Evolutionary conservation across 176 grass and related monocot species (phyloP), one percentile per base, ranked within the genome.

Genomic region (Rhynchospora breviuscula): DNA sequence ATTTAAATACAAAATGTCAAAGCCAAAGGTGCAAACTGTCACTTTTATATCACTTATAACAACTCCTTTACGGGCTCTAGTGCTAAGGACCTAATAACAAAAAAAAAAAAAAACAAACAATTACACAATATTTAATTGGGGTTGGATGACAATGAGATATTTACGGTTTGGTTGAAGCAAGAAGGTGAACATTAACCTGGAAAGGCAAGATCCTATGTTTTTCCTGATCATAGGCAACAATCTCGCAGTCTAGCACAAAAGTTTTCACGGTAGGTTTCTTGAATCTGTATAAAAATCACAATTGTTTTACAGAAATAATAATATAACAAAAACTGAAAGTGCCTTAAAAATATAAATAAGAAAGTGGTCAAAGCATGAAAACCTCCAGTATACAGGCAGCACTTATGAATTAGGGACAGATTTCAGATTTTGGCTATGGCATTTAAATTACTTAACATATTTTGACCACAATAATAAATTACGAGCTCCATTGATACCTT

Each of bases 11-110:
- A 99, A 88, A 90, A 99, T 99, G 81, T 99, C 96, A 88, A 98
- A 99, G 56, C 84, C 96, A 90, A 89, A 99, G 59, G 96, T 95
- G 65, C 96, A 99, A 52, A 99, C 93, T 81, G 91, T 85, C 12
- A 99, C 93, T 90, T 99, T 99, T 87, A 99, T 99, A 87, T 95
- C 93, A 86, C 90, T 93, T 88, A 99, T 84, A 68, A 92, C 85
- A 88, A 99, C 93, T 87, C 89, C 96, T 80, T 99, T 99, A 29
- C 93, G 93, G 73, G 93, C 96, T 77, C 93, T 89, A 83, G 93
- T 99, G 65, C 96, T 95, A 83, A 99, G 91, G 84, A 99, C 81
- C 96, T 99, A 79, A 65, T 86, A 87, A 21, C 22, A 84, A 74
- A 63, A 91, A 62, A 85, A 86, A 10, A 52, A 64, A 82, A 8